phyloP scores from a whole-genome alignment of 2,329 filamentous ascomycete genomes.

The Furcasterigmium sp. region DNA sequence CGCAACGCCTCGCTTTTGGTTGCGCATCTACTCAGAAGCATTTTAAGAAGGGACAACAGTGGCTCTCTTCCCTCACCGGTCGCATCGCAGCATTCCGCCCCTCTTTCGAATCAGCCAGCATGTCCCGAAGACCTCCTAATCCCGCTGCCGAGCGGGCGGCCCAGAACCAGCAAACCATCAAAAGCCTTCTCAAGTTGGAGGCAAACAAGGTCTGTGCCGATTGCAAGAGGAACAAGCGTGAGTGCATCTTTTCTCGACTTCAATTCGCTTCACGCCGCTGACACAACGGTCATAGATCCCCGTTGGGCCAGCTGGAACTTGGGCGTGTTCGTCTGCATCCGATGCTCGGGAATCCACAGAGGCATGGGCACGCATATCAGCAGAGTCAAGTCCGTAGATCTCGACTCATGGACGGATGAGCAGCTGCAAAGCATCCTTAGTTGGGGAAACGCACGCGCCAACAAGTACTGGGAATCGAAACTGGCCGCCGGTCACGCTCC shows the following conservation, averaged over 20 bases:
- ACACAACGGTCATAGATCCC: slow-evolving; percentile 57
- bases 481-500: slow-evolving; percentile 85
- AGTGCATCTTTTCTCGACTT: slow-evolving; percentile 24
- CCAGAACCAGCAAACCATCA: slow-evolving; percentile 90
- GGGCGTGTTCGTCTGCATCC: slow-evolving; percentile 95
- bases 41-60: too few relatives aligned
- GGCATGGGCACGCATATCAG: slow-evolving; percentile 99
- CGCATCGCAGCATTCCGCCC: not conserved
- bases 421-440: slow-evolving; percentile 88
- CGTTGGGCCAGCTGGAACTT: slow-evolving; percentile 99
- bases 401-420: slow-evolving; percentile 98
- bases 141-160: slow-evolving; percentile 81
- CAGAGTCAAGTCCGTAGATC: slow-evolving; percentile 94
- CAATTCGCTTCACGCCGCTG: not conserved
- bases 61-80: too few relatives aligned
- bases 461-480: slow-evolving; percentile 99
- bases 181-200: slow-evolving; percentile 90
- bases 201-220: slow-evolving; percentile 95
- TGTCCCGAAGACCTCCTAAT: slow-evolving; percentile 76
- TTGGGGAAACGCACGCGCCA: slow-evolving; percentile 95
- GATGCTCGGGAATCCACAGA: slow-evolving; percentile 96
- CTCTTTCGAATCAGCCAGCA: slow-evolving; percentile 30
- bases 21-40: too few relatives aligned
- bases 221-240: slow-evolving; percentile 98
- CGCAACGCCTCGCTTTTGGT: too few relatives aligned